Evolutionary conservation across 1,284 basidiomycete genomes (phyloP).

Genomic region (Malassezia globosa): DNA sequence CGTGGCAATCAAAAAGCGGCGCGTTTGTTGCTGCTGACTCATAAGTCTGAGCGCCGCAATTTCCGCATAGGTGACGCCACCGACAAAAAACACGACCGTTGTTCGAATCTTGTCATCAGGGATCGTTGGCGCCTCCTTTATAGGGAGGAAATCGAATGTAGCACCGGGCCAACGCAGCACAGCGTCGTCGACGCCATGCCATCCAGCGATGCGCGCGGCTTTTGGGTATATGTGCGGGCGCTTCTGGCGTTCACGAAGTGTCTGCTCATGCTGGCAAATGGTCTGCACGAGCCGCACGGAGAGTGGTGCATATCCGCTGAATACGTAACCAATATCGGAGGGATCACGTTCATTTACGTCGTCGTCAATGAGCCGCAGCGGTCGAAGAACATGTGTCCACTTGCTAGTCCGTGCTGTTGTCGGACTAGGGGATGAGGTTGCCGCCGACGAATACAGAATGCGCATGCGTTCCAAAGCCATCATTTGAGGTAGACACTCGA

Average conservation of each 20-base stretch:
- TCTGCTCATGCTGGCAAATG: constrained; percentile 70
- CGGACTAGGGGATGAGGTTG: constrained; percentile 7
- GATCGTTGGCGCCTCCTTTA: neutral
- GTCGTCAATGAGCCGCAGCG: constrained; percentile 81
- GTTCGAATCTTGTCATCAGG: constrained; percentile 53
- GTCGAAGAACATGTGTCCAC: constrained; percentile 57
- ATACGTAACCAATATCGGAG: constrained; percentile 86
- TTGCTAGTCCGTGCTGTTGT: neutral
- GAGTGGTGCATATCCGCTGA: constrained; percentile 92
- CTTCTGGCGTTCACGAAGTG: constrained; percentile 53
- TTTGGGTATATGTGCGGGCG: constrained; percentile 43
- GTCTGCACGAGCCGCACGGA: constrained; percentile 84
- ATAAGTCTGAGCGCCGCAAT: constrained; percentile 88
- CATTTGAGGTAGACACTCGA: constrained; percentile 71
- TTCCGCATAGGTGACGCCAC: constrained; percentile 94
- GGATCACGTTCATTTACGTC: constrained; percentile 62
- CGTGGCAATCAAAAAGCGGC: constrained; percentile 34
- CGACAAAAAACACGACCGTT: constrained; percentile 93
- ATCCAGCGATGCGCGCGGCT: constrained; percentile 81
- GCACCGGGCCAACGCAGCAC: constrained; percentile 69
- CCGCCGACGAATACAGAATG: constrained; percentile 50
- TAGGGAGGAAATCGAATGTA: constrained; percentile 67
- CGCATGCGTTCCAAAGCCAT: constrained; percentile 65
- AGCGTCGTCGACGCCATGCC: constrained; percentile 91
- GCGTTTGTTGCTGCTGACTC: constrained; percentile 50